These are phyloP conservation scores for Colletotrichum sp. DNA, from an alignment of 2,329 filamentous ascomycete genomes.

Conservation along the genomic window DNA sequence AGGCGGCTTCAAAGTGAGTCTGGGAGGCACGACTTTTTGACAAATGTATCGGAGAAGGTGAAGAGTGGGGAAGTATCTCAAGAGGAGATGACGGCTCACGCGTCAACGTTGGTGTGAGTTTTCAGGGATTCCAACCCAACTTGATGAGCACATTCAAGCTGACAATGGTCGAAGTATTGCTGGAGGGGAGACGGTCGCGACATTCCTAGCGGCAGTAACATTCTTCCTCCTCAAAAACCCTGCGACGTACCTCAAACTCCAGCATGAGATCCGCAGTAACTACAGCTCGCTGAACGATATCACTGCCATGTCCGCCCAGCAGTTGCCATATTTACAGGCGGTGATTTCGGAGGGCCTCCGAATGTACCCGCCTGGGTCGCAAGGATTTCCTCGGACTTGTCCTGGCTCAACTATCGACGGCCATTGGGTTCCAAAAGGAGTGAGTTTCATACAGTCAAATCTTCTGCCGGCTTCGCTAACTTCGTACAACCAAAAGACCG, in stretches of 20 bases:
- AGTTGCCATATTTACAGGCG: constrained; percentile 59
- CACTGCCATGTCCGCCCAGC: constrained; percentile 49
- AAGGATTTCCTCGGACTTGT: background rate
- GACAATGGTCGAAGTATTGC: background rate
- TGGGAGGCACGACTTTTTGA: background rate
- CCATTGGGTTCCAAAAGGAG: background rate
- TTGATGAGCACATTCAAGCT: background rate
- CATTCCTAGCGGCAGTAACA: background rate
- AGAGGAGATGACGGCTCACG: constrained; percentile 34
- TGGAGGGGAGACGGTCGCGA: constrained; percentile 1
- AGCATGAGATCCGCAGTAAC: constrained; percentile 48
- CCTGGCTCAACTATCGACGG: background rate
- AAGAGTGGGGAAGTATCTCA: constrained; percentile 4
- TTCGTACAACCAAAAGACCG: constrained; percentile 22
- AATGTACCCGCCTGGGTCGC: constrained; percentile 49
- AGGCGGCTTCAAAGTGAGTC: background rate
- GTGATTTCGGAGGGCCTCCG: constrained; percentile 62
- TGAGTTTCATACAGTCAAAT: background rate
- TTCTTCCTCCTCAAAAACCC: background rate
- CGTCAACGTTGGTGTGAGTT: constrained; percentile 29
- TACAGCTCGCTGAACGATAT: constrained; percentile 24
- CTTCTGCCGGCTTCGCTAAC: background rate
- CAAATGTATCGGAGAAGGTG: background rate
- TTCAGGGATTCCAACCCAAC: background rate
- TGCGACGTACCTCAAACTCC: constrained; percentile 39